Evolutionary conservation across 345 rosid genomes (phyloP).

Genomic region (Cardiospermum halicacabum): DNA sequence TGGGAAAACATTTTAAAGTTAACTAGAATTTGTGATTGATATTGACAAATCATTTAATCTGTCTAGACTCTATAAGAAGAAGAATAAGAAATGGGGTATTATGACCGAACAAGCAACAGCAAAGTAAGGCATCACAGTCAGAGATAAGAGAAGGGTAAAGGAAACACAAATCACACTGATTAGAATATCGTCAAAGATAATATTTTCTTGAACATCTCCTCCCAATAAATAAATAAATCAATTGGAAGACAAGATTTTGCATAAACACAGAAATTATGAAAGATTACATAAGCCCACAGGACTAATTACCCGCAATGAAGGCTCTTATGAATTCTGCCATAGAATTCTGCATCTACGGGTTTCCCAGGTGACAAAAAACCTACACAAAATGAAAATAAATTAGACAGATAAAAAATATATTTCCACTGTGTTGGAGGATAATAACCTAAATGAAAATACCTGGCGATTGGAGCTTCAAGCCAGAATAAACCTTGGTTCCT

Average conservation of each 20-base stretch:
- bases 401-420: background rate
- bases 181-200: too few species aligned
- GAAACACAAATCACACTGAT: too few species aligned
- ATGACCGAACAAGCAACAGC: too few species aligned
- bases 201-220: too few species aligned
- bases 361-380: slow-evolving; percentile 43
- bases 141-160: too few species aligned
- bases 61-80: too few species aligned
- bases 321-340: slow-evolving; percentile 60
- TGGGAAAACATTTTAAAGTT: background rate
- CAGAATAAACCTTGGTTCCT: slow-evolving; percentile 63
- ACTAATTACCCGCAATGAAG: slow-evolving; percentile 54
- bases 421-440: background rate
- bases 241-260: background rate
- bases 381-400: slow-evolving; percentile 11
- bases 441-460: slow-evolving; percentile 32
- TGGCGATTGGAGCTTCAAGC: slow-evolving; percentile 66
- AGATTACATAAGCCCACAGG: background rate
- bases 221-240: too few species aligned
- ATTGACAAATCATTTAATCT: background rate
- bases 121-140: background rate
- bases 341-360: slow-evolving; percentile 66
- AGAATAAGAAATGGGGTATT: too few species aligned
- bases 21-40: background rate
- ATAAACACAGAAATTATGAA: background rate